Evolutionary conservation across 257 asterid genomes (phyloP).

Genomic region (Ajuga chamaepitys): DNA sequence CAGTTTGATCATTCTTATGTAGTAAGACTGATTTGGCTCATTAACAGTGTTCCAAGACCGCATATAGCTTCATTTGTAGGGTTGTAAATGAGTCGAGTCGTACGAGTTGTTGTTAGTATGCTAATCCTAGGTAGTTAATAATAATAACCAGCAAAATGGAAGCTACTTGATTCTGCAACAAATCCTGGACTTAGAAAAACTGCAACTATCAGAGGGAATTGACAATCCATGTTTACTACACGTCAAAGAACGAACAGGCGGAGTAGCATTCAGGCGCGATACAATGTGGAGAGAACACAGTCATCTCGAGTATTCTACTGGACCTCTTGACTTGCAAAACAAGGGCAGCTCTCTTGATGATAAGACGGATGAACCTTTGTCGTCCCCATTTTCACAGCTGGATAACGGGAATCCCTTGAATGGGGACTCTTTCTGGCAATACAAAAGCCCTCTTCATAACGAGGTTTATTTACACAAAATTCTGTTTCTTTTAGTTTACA

Average conservation of each 20-base stretch:
- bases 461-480: conserved; percentile 35
- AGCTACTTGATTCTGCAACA: conserved; percentile 47
- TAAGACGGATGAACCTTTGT: conserved; percentile 31
- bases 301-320: conserved; percentile 25
- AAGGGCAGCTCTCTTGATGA: conserved; percentile 24
- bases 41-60: not conserved
- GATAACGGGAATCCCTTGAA: conserved; percentile 31
- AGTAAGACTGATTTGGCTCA: not conserved
- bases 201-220: conserved; percentile 39
- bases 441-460: conserved; percentile 44
- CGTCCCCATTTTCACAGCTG: conserved; percentile 35
- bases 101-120: too few relatives aligned
- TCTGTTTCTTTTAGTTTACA: not conserved
- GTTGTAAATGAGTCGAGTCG: not conserved
- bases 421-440: conserved; percentile 56
- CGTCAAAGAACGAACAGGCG: conserved; percentile 20
- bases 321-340: conserved; percentile 20
- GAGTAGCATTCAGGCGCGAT: conserved; percentile 21
- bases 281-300: conserved; percentile 22
- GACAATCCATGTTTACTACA: conserved; percentile 19
- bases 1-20: not conserved
- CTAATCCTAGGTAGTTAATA: conserved; percentile 23
- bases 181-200: conserved; percentile 51
- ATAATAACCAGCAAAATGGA: conserved; percentile 15
- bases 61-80: not conserved